Percentiles rank a stretch among this genome's conserved stretches.
Conservation (phyloP, 768 basidiomycete species). For the Agaricus sinodeliciosus region DNA sequence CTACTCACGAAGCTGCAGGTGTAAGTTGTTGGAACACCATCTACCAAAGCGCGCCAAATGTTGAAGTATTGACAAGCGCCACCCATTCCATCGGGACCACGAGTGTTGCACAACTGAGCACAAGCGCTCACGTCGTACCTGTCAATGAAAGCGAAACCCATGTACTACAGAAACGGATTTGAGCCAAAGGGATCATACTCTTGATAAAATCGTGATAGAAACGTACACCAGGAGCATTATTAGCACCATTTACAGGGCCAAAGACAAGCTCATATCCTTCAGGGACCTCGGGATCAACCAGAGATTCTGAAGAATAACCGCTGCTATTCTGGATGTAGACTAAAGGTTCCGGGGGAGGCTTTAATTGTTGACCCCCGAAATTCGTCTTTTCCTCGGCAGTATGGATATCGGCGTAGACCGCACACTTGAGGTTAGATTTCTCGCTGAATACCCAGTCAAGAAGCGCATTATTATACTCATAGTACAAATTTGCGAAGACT, state of each 20-base stretch:
- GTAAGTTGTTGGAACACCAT: slow-evolving; percentile 40
- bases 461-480: slow-evolving; percentile 39
- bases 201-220: not conserved
- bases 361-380: slow-evolving; percentile 35
- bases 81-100: slow-evolving; percentile 32
- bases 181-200: not conserved
- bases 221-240: slow-evolving; percentile 37
- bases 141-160: slow-evolving; percentile 44
- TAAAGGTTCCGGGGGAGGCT: slow-evolving; percentile 25
- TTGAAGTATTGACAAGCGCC: slow-evolving; percentile 47
- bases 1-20: slow-evolving; percentile 40
- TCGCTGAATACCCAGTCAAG: slow-evolving; percentile 31
- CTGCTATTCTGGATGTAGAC: slow-evolving; percentile 39
- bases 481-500: slow-evolving; percentile 46
- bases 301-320: slow-evolving; percentile 30
- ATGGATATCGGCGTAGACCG: slow-evolving; percentile 37
- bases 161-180: slow-evolving; percentile 28
- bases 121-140: slow-evolving; percentile 41
- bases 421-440: slow-evolving; percentile 43
- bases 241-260: slow-evolving; percentile 39
- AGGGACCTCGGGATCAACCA: slow-evolving; percentile 32
- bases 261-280: slow-evolving; percentile 40
- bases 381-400: slow-evolving; percentile 38
- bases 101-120: slow-evolving; percentile 35
- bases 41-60: slow-evolving; percentile 44